Evolutionary conservation across 1,284 basidiomycete species (phyloP).

Genomic region (Clitocybe nebularis): DNA sequence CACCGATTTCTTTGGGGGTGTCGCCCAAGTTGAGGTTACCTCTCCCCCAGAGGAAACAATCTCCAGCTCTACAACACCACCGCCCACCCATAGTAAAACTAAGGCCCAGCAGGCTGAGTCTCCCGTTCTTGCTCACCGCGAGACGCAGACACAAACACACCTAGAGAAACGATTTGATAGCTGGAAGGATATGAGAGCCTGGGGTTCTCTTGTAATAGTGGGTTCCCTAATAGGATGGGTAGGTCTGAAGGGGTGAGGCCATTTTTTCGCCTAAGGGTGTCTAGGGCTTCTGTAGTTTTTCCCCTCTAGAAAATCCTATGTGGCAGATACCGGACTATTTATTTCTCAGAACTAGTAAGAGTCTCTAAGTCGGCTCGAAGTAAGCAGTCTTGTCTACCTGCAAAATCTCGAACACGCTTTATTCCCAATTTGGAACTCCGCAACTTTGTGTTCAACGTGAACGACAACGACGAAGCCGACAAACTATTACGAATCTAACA

Average conservation of each 20-base stretch:
- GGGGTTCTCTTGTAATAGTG: constrained; percentile 32
- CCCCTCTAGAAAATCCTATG: no score
- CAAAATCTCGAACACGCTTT: no score
- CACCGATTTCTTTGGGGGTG: constrained; percentile 96
- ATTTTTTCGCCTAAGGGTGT: no score
- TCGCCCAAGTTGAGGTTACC: constrained; percentile 71
- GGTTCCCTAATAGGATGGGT: constrained; percentile 34
- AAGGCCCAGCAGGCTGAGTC: neutral
- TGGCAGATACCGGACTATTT: no score
- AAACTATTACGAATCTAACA: constrained; percentile 1
- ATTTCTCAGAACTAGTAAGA: no score
- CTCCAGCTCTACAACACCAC: constrained; percentile 9
- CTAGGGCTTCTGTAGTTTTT: no score
- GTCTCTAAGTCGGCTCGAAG: no score
- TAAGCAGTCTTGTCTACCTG: no score
- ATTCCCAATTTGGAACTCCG: no score
- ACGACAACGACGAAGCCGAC: constrained; percentile 10
- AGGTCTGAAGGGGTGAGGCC: constrained; percentile 16
- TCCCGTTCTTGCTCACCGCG: neutral
- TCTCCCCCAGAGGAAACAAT: constrained; percentile 8
- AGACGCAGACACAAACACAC: neutral
- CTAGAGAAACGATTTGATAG: neutral
- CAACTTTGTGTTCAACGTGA: constrained; percentile 12
- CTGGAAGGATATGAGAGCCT: constrained; percentile 27
- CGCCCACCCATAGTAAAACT: neutral